These are phyloP conservation scores for Bertia moriformis DNA, from an alignment of 2,329 filamentous ascomycete genomes.

Conservation along the genomic window DNA sequence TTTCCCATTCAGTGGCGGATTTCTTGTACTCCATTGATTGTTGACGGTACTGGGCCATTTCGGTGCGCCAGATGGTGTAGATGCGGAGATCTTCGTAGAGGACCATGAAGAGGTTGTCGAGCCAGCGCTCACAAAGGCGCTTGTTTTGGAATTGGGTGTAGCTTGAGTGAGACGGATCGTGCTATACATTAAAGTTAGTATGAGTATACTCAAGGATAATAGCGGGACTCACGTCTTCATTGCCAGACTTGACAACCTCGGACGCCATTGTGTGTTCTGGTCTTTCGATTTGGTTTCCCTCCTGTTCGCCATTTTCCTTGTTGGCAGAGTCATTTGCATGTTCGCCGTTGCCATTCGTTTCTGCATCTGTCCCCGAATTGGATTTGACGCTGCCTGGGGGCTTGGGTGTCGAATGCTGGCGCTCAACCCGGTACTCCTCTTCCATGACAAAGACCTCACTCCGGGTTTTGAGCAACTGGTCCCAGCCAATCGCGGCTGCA, in stretches of 20 bases:
- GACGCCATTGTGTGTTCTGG: constrained; percentile 67
- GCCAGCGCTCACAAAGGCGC: constrained; percentile 89
- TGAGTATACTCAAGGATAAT: constrained; percentile 2
- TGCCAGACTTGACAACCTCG: constrained; percentile 61
- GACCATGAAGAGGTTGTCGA: constrained; percentile 98
- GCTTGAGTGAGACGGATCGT: neutral
- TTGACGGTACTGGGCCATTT: constrained; percentile 87
- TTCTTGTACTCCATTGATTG: constrained; percentile 95
- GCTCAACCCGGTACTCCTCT: constrained; percentile 89
- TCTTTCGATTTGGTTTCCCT: constrained; percentile 47
- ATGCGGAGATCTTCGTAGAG: constrained; percentile 94
- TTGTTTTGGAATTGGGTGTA: constrained; percentile 79
- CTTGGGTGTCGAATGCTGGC: constrained; percentile 40
- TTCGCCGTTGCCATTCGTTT: constrained; percentile 22
- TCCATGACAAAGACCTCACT: constrained; percentile 99
- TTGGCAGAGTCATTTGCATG: constrained; percentile 14
- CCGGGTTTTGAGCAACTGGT: constrained; percentile 81
- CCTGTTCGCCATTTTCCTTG: constrained; percentile 3
- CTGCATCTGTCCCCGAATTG: constrained; percentile 59
- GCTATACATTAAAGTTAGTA: neutral
- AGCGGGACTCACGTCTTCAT: constrained; percentile 50
- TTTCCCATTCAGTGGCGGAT: constrained; percentile 94
- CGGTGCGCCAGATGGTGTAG: constrained; percentile 98
- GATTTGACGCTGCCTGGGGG: constrained; percentile 35
- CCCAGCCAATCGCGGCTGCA: constrained; percentile 93